Evolutionary conservation across 805 yeast genomes (phyloP), one percentile per base, ranked within the genome.

Genomic region (Barnettozyma wickerhamii): DNA sequence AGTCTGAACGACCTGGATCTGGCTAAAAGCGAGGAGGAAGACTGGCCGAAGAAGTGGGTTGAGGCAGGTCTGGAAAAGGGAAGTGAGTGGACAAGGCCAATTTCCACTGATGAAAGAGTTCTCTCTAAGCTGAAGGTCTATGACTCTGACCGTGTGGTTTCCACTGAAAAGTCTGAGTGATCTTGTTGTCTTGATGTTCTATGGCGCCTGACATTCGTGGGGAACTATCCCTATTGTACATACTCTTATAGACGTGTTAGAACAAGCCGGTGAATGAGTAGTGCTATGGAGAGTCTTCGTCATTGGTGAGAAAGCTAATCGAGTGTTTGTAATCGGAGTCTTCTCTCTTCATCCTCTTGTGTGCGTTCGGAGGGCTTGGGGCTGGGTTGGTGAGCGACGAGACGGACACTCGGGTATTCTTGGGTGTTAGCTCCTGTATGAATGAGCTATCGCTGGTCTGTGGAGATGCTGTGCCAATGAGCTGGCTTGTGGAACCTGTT

Each of bases 31-130:
- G 96, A 89, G 59, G 96, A 90, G 57, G 54, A 60, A 6, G 91
- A 86, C 49, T 91, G 97, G 97, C 96, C 96, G 12, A 62, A 67
- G 40, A 72, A 74, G 43, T 91, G 97, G 96, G 84, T 86, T 26
- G 72, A 78, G 49, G 73, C 71, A 43, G 95, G 96, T n/a, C 58
- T 62, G 35, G 84, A 77, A 38, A 82, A 78, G 49, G 66, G 75
- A 30, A 83, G 95, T 48, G 97, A 91, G 59, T 91, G 99, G 99
- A 79, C 82, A 41, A 79, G 79, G 55, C 90, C 83, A 20, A 65
- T 90, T 35, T 67, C 58, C 7, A 76, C 76, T 21, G 98, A 91
- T 56, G 77, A 75, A 7, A 68, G 95, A 45, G 77, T 91, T 14
- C 60, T 72, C 10, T 58, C 63, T 19, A 62, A 76, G 40, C 58